These are phyloP conservation scores for Rhodotorula sp. DNA, from an alignment of 1,284 basidiomycete genomes.

Conservation along the genomic window DNA sequence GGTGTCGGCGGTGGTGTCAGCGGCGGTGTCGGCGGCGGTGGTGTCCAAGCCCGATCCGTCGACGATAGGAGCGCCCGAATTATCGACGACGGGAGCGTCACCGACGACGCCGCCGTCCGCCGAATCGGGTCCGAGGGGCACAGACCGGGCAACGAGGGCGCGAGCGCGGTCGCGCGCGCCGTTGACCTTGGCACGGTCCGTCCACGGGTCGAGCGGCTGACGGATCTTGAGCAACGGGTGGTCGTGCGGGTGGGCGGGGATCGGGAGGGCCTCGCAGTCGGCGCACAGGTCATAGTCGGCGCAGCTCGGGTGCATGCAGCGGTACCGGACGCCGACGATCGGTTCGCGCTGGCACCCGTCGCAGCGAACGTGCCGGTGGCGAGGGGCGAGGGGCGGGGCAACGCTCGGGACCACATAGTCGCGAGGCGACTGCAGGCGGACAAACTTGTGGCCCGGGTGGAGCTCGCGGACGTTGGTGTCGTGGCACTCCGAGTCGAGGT, in stretches of 20 bases:
- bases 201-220: constrained; percentile 14
- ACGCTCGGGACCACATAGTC: background rate
- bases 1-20: background rate
- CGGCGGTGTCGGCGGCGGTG: background rate
- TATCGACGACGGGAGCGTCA: too few species aligned
- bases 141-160: background rate
- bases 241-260: constrained; percentile 24
- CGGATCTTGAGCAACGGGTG: constrained; percentile 42
- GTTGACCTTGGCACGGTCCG: background rate
- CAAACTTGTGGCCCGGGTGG: constrained; percentile 41
- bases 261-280: constrained; percentile 40
- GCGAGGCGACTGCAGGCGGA: constrained; percentile 25
- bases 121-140: background rate
- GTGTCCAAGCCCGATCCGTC: too few species aligned
- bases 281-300: constrained; percentile 35
- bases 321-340: constrained; percentile 43
- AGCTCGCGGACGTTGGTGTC: background rate
- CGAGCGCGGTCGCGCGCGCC: constrained; percentile 2
- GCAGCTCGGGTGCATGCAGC: constrained; percentile 43
- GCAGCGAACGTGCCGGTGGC: constrained; percentile 38
- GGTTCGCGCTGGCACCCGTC: constrained; percentile 35
- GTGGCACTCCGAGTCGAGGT: constrained; percentile 23
- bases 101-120: too few species aligned
- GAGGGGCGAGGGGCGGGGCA: background rate
- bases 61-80: too few species aligned